Conservation (phyloP, 169 alveolate genomes). For the Miamiensis avidus region DNA sequence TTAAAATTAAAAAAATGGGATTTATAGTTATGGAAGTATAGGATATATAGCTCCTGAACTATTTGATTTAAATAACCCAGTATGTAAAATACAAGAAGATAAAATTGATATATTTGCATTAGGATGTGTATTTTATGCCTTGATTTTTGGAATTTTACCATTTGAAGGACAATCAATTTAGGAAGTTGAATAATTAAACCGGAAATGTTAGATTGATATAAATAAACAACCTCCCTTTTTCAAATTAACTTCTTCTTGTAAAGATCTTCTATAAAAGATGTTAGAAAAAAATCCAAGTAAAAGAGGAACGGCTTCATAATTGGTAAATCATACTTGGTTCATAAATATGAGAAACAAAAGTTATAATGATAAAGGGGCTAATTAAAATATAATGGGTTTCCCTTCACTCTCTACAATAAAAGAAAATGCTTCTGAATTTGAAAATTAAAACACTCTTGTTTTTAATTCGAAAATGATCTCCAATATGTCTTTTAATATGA, state of each 20-base stretch:
- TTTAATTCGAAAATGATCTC: neutral
- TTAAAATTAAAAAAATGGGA: no score
- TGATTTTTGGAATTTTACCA: slow-evolving; percentile 44
- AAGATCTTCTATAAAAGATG: slow-evolving; percentile 17
- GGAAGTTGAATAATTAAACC: slow-evolving; percentile 23
- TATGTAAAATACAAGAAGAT: slow-evolving; percentile 12
- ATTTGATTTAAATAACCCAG: slow-evolving; percentile 30
- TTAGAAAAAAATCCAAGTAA: slow-evolving; percentile 24
- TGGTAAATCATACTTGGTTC: slow-evolving; percentile 43
- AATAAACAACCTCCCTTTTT: slow-evolving; percentile 3
- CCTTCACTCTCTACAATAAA: slow-evolving; percentile 17
- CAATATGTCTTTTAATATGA: neutral
- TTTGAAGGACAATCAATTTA: slow-evolving; percentile 31
- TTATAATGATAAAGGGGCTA: slow-evolving; percentile 18
- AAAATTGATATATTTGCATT: slow-evolving; percentile 41
- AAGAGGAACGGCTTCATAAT: slow-evolving; percentile 22
- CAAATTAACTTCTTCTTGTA: slow-evolving; percentile 10
- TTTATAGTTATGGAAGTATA: slow-evolving; percentile 40
- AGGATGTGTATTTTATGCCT: slow-evolving; percentile 39
- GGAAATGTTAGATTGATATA: slow-evolving; percentile 29
- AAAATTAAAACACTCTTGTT: neutral
- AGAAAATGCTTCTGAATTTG: slow-evolving; percentile 16
- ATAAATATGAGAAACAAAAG: slow-evolving; percentile 48
- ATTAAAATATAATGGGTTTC: slow-evolving; percentile 8
- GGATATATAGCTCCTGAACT: slow-evolving; percentile 50